Evolutionary conservation across 768 basidiomycete genomes (phyloP).

Genomic region (Phaeotremella fagi): DNA sequence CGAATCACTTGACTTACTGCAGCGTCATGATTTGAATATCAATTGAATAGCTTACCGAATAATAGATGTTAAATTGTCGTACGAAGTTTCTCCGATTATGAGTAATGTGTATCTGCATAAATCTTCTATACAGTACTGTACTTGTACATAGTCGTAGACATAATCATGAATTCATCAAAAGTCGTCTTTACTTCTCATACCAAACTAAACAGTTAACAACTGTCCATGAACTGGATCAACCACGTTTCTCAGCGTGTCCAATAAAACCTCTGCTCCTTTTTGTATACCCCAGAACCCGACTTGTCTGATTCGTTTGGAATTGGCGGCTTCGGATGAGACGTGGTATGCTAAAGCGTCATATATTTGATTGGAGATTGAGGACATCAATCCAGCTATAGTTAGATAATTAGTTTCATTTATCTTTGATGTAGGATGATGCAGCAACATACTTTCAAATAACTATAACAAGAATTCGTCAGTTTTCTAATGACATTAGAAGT

Average conservation of each 20-base stretch:
- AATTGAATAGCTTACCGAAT: no score
- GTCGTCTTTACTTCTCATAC: no score
- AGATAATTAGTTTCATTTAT: constrained; percentile 15
- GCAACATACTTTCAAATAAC: constrained; percentile 84
- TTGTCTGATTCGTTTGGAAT: constrained; percentile 80
- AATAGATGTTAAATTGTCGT: no score
- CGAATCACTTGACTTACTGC: no score
- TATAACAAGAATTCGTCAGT: constrained; percentile 44
- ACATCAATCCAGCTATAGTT: constrained; percentile 86
- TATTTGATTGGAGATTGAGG: constrained; percentile 80
- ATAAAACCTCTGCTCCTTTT: constrained; percentile 80
- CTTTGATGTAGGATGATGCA: not conserved
- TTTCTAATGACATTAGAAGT: constrained; percentile 1
- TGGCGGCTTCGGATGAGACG: constrained; percentile 68
- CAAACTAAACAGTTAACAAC: constrained; percentile 7
- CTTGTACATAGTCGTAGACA: no score
- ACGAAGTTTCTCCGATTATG: no score
- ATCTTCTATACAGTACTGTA: no score
- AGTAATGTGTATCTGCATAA: no score
- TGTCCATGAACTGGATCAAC: constrained; percentile 58
- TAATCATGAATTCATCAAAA: no score
- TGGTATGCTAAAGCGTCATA: constrained; percentile 94
- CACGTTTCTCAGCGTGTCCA: constrained; percentile 68
- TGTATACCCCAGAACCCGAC: constrained; percentile 94
- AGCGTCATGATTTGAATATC: no score